phyloP scores from a whole-genome alignment of 2,329 filamentous ascomycete species.

The Pestalotiopsis sp. region DNA sequence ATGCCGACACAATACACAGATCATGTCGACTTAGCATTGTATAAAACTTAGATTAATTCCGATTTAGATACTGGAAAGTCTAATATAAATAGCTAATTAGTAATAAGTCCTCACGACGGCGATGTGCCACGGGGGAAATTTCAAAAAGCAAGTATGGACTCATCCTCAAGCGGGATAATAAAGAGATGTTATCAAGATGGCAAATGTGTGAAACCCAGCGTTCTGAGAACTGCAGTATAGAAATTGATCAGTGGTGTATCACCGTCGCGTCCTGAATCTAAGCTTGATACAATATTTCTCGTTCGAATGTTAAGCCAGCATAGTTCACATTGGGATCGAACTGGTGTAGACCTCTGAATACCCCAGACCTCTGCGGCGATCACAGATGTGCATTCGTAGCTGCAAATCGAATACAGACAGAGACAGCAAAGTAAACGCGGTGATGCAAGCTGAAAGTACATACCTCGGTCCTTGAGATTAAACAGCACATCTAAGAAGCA shows the following conservation, averaged over 20 bases:
- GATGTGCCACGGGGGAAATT: neutral
- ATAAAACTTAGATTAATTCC: neutral
- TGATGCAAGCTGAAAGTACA: neutral
- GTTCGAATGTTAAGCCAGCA: neutral
- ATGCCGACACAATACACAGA: neutral
- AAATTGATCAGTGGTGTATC: neutral
- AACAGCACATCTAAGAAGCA: neutral
- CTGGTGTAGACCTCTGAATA: neutral
- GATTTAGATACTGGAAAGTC: neutral
- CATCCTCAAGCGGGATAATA: neutral
- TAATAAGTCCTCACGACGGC: neutral
- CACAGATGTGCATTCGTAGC: neutral
- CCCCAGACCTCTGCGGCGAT: neutral
- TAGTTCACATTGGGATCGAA: neutral
- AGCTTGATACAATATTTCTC: neutral
- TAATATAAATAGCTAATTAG: neutral
- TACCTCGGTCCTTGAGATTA: neutral
- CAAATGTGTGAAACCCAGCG: neutral
- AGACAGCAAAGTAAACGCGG: neutral
- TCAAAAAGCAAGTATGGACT: neutral
- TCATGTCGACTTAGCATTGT: neutral
- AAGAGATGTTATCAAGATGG: neutral
- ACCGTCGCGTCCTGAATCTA: neutral
- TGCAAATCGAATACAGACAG: neutral
- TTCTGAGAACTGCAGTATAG: neutral